Percentiles rank a stretch among this genome's conserved stretches.
Conservation (phyloP, 1,139 yeast species). For the Hanseniaspora sp. region DNA sequence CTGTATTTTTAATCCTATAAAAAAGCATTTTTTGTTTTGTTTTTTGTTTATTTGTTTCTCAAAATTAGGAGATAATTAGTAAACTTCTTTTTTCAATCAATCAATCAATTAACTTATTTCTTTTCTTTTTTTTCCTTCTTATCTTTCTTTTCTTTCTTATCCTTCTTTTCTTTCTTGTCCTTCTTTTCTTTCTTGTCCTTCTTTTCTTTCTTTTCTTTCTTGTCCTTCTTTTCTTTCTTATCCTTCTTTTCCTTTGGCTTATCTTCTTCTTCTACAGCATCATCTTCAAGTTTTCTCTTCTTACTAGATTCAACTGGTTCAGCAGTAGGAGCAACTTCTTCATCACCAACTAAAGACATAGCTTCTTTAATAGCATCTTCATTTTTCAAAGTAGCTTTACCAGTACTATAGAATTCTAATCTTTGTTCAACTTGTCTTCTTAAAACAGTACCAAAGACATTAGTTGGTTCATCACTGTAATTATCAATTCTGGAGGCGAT, state of each 20-base stretch:
- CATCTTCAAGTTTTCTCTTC: constrained; percentile 39
- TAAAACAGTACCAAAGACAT: constrained; percentile 79
- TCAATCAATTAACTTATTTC: not conserved
- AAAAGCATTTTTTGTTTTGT: not conserved
- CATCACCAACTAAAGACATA: constrained; percentile 53
- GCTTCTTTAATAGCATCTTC: constrained; percentile 90
- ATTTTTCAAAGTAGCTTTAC: constrained; percentile 93
- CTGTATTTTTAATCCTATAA: not conserved
- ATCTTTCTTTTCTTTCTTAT: constrained; percentile 46
- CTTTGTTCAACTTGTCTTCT: constrained; percentile 97
- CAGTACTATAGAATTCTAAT: constrained; percentile 88
- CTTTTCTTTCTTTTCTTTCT: constrained; percentile 43
- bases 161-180: constrained; percentile 42
- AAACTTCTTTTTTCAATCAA: not conserved
- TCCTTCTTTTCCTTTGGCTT: constrained; percentile 34
- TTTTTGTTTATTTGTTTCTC: not conserved
- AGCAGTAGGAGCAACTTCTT: constrained; percentile 31
- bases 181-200: constrained; percentile 46
- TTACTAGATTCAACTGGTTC: constrained; percentile 34
- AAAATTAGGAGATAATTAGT: too few relatives aligned
- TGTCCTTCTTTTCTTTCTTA: constrained; percentile 34
- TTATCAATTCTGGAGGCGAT: constrained; percentile 98
- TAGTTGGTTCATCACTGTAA: constrained; percentile 76
- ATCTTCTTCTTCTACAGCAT: constrained; percentile 30
- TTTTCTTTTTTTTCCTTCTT: constrained; percentile 44